Evolutionary conservation across 805 yeast species (phyloP), one percentile per base, ranked within the genome.

Genomic region (Teunomyces kruisii): DNA sequence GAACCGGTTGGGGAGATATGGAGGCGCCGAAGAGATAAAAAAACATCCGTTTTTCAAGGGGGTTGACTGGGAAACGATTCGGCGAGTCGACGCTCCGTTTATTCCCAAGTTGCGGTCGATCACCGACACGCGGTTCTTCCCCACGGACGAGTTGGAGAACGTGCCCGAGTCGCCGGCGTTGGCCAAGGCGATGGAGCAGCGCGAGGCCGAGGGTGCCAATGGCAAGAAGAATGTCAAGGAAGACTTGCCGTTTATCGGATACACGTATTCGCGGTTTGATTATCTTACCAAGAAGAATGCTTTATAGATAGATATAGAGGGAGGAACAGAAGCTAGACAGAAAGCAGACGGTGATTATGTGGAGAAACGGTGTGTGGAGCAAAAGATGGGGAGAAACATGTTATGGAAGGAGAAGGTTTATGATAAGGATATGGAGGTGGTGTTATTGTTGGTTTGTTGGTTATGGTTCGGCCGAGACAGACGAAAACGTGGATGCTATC

Each of bases 41-140:
- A 79, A 76, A 43, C 97, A 90, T 67, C 96, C 96, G 9, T 90
- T 91, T 57, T 90, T 90, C 75, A 75, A 94, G 39, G 97, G 97
- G n/a, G 97, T 90, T 33, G 94, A 89, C 65, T 90, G 97, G 97
- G 83, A 84, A 43, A 81, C 88, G 13, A 90, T 90, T 46, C 74
- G 97, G 47, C 83, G 81, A 47, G 95, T 89, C 46, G 89, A 84
- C 55, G 97, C 97, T 3, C 97, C 97, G 16, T 90, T 90, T 58
- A 86, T 94, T 54, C 96, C 99, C 19, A 87, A 89, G 60, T 76
- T 94, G 60, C 81, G 90, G 54, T 86, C 96, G 9, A 86, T 92
- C 49, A 92, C 98, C 5, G 99, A 94, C 65, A 94, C 99, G 0
- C 78, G 97, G 56, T 92, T 92, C 74, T 94, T 94, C 89, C 98